Base-by-base conservation (phyloP, 345 rosid genomes). In the Bruguiera parviflora region DNA sequence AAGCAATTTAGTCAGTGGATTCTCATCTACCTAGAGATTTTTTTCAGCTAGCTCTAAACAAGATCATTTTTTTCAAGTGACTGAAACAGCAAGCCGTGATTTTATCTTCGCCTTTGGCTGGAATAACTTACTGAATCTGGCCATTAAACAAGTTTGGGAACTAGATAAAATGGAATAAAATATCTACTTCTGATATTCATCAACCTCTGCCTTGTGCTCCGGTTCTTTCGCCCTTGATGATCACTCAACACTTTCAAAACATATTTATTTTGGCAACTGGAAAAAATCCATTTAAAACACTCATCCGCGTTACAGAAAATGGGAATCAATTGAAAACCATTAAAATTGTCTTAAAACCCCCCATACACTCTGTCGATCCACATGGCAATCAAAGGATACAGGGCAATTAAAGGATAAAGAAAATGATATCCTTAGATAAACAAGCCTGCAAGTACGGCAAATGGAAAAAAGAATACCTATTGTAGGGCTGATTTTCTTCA, bases 401-500 rank as follows among this genome's bases (percentile, higher is more conserved):
- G 19, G 49, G 49, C 49, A 43, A 43, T 0, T 13, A 43, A 15
- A 11, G 49, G 18, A 43, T 43, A 43, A 43, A 43, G 49, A 43
- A 43, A 43, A 43, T 3, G 49, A 13, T 13, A 13, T 43, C 18
- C 16, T 43, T 15, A 43, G 49, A 43, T 43, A 43, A 43, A 43
- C 49, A 43, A 43, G 4, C 5, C 16, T 43, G 1, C 16, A 11
- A 43, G 5, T 43, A 13, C 1, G 0, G 8, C 15, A 18, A 56
- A 22, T 31, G n/a, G 18, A 10, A 25, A 55, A 53, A 32, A 37
- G 71, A 56, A 53, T 62, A 86, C 96, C 89, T 74, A 69, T 89
- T 91, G 77, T 85, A 87, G 61, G 91, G 96, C 80, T 91, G 97
- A 55, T 91, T 94, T 83, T 94, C 98, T 80, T 94, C 97, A 55